A percentile compares a stretch with the other conserved stretches of the same genome.
These are phyloP conservation scores for Penicillium alfredii DNA, from an alignment of 495 filamentous ascomycete species.

Conservation along the genomic window DNA sequence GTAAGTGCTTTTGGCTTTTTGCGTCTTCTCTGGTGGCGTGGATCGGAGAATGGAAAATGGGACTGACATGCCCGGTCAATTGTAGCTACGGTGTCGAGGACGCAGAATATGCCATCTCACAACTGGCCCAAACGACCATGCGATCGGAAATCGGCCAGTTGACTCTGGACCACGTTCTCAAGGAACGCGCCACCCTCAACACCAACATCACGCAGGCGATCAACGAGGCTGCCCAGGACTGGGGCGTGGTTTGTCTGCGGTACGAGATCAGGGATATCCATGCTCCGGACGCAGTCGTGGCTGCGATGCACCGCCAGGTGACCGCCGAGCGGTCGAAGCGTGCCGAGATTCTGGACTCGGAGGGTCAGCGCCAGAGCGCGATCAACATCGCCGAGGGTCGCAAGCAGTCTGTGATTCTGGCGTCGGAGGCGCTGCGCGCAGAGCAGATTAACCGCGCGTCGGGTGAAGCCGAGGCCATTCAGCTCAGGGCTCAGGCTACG, in stretches of 20 bases:
- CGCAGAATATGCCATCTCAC: slow-evolving; percentile 96
- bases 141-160: slow-evolving; percentile 95
- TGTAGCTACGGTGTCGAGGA: slow-evolving; percentile 93
- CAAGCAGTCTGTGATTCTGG: slow-evolving; percentile 93
- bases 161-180: slow-evolving; percentile 92
- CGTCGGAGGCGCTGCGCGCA: slow-evolving; percentile 81
- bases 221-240: slow-evolving; percentile 94
- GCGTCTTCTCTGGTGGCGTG: background rate
- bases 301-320: slow-evolving; percentile 96
- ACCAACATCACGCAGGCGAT: slow-evolving; percentile 96
- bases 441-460: slow-evolving; percentile 88
- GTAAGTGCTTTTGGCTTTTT: slow-evolving; percentile 36
- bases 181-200: slow-evolving; percentile 92
- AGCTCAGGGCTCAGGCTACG: slow-evolving; percentile 78
- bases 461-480: slow-evolving; percentile 91
- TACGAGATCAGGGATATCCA: slow-evolving; percentile 99
- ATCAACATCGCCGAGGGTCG: slow-evolving; percentile 98
- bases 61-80: slow-evolving; percentile 5
- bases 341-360: slow-evolving; percentile 92
- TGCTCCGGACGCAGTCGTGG: slow-evolving; percentile 85
- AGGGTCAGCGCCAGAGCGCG: slow-evolving; percentile 90
- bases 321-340: slow-evolving; percentile 95
- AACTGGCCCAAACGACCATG: slow-evolving; percentile 98
- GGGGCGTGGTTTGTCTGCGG: slow-evolving; percentile 91
- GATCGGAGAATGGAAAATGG: too few species aligned